Base-by-base conservation (phyloP, 768 basidiomycete species). In the Mycena galericulata region DNA sequence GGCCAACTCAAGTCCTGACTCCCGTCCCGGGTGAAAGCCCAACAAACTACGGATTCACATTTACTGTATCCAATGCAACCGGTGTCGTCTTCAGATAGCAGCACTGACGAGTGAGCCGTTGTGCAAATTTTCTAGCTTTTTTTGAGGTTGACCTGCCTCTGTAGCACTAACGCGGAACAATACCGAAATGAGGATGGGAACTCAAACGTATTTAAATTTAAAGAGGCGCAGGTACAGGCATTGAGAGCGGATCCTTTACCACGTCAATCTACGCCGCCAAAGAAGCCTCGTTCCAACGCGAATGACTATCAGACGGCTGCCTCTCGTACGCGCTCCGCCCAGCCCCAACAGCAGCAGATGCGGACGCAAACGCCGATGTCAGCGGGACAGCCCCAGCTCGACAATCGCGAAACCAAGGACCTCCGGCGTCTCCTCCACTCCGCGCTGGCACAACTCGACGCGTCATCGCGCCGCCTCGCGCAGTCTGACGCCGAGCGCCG, bases 81-180 rank as follows among this genome's bases (percentile, higher is more conserved):
- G 40, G 41, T 53, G 55, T 65, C 67, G 57, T 65, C 67, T 32
- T 64, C 49, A 7, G 67, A 60, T 32, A 72, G 62, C 51, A 69
- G 67, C 34, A 29, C 24, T n/a, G 69, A 70, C 62, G 70, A 63
- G 70, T 71, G 62, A 49, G 70, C 64, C 4, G 24, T 20, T 20
- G 8, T 67, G 9, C 3, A 30, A 15, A 4, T 29, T 20, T 20
- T n/a, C 26, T 17, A 2, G 32, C 9, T 17, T 15, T 29, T 1
- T 26, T n/a, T 24, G 26, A 45, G 6, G 27, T 22, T 47, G 26
- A 62, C 4, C n/a, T 40, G 3, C 14, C 43, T 24, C 8, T 46
- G 20, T 36, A 62, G 57, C 34, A 62, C 30, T 43, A 38, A 66
- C 20, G 70, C 62, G 30, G 58, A 27, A 8, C 62, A 68, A 40